Percentiles rank a stretch among this genome's conserved stretches.
Conservation (phyloP, 2,329 filamentous ascomycete genomes). For the Colletotrichum navitas region DNA sequence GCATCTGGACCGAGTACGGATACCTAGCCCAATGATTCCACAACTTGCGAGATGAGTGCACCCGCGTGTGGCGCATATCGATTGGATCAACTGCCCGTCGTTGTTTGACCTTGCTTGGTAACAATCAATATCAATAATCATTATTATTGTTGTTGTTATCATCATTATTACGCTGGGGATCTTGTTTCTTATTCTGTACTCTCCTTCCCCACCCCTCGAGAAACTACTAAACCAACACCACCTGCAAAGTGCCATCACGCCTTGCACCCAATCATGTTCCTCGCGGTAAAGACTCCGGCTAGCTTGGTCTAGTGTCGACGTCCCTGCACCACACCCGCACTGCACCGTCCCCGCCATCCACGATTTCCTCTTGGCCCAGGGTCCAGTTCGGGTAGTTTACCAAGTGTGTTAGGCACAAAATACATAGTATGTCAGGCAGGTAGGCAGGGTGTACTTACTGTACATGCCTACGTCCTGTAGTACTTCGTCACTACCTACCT, state of each 20-base stretch:
- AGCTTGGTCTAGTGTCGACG: neutral
- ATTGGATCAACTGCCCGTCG: conserved; percentile 7
- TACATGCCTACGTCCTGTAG: neutral
- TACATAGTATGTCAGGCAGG: no score
- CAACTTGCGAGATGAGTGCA: conserved; percentile 12
- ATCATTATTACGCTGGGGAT: neutral
- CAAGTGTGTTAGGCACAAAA: neutral
- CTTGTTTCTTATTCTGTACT: neutral
- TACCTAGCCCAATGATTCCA: conserved; percentile 2
- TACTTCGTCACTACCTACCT: no score
- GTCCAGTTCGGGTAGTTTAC: neutral
- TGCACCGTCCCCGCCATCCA: conserved; percentile 7
- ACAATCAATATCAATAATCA: neutral
- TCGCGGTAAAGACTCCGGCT: conserved; percentile 22
- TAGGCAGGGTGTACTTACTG: no score
- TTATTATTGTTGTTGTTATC: neutral
- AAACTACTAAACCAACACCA: neutral
- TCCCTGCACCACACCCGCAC: conserved; percentile 22
- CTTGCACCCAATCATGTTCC: conserved; percentile 13
- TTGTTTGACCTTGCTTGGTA: neutral
- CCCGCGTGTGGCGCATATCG: conserved; percentile 16
- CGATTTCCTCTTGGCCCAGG: conserved; percentile 14
- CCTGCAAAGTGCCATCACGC: neutral
- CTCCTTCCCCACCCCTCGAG: neutral
- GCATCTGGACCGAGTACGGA: neutral